Conservation (phyloP, 495 filamentous ascomycete species). For the Daldinia loculata region DNA sequence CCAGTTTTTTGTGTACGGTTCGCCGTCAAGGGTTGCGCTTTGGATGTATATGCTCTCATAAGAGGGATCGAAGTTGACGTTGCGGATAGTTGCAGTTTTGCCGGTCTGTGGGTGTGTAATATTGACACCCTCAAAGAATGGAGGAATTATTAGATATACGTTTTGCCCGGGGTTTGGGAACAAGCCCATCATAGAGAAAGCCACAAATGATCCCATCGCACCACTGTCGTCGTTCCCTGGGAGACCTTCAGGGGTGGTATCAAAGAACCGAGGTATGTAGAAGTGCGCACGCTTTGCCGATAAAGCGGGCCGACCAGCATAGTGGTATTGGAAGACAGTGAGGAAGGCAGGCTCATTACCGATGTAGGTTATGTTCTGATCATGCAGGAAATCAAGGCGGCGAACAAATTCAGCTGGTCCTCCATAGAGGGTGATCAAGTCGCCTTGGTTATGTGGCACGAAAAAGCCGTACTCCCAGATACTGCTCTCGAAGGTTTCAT, state of each 20-base stretch:
- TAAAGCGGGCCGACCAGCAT: constrained; percentile 70
- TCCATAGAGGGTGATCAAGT: constrained; percentile 67
- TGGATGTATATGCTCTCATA: constrained; percentile 75
- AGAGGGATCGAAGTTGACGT: constrained; percentile 68
- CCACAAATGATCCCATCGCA: constrained; percentile 76
- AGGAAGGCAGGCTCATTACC: constrained; percentile 79
- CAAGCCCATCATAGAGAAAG: constrained; percentile 75
- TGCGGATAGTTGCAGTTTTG: constrained; percentile 67
- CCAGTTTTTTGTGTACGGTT: constrained; percentile 73
- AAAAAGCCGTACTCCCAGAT: constrained; percentile 79
- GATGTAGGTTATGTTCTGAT: constrained; percentile 71
- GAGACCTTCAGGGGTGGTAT: constrained; percentile 66
- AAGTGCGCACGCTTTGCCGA: constrained; percentile 68
- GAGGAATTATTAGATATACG: constrained; percentile 75
- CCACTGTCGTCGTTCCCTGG: constrained; percentile 79
- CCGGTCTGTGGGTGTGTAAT: constrained; percentile 68
- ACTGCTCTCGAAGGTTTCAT: constrained; percentile 76
- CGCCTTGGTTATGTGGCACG: constrained; percentile 75
- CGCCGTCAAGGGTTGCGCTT: constrained; percentile 72
- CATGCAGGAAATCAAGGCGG: constrained; percentile 72
- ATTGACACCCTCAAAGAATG: constrained; percentile 71
- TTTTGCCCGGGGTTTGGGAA: constrained; percentile 80
- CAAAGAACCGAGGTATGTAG: constrained; percentile 74
- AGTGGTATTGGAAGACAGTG: constrained; percentile 75
- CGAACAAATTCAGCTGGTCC: constrained; percentile 67